Evolutionary conservation across 805 yeast species (phyloP), one percentile per base, ranked within the genome.

Genomic region (Candida taoyuanica): DNA sequence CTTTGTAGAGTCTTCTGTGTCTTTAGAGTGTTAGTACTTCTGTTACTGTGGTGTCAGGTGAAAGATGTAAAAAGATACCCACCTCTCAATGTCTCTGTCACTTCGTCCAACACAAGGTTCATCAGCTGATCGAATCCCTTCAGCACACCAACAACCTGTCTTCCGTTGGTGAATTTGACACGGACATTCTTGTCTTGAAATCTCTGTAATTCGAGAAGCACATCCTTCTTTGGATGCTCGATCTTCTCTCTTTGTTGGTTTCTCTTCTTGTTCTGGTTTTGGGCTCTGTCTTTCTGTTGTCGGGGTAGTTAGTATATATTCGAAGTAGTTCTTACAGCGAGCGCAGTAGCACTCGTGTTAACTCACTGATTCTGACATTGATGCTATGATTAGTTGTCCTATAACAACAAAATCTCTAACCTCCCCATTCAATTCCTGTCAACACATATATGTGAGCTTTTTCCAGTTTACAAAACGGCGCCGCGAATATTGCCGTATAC

Each of bases 81-180:
- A 66, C 74, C 74, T 63, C 82, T 68, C 29, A 82, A 52, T 7
- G 69, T 71, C 59, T 93, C 97, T 24, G 67, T 65, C 5, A 78
- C 81, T 21, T 82, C 76, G 53, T 82, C 87, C 44, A 84, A 68
- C 2, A 84, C 91, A 50, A 84, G 63, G 62, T 84, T 84, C 86
- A 83, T 78, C 55, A 83, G 68, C 57, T 80, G 88, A 56, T 84
- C 94, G 55, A 71, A 82, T 6, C 98, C 97, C 50, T 85, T 86
- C 50, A 91, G 72, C 1, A 67, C 65, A 25, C 98, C 98, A 84
- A 78, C 55, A 44, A 47, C 54, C 50, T 80, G 79, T 55, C 97
- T 76, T 6, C 96, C 96, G 11, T 95, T 95, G 48, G 80, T 73
- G 56, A 93, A 78, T 52, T 84, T 81, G 37, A 89, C 91, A 51